Conservation (phyloP, 192 early-diverging fungal species). For the Gaertneriomyces semiglobifer region DNA sequence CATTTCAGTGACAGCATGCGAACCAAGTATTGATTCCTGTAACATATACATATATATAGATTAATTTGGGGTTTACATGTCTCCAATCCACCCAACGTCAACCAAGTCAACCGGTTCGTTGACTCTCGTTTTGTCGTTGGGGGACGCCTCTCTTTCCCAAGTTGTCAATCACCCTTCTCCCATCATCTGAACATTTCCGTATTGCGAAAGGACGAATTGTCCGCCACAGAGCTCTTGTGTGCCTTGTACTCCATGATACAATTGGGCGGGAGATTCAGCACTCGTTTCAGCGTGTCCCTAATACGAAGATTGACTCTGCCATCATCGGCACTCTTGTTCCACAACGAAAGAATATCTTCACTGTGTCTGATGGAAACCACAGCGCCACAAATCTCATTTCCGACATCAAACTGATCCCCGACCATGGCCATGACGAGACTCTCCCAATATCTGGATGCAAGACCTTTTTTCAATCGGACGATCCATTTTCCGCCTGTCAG, state of each 20-base stretch:
- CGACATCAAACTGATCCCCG: conserved; percentile 87
- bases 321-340: conserved; percentile 86
- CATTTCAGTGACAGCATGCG: too few species aligned
- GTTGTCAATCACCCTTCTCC: too few species aligned
- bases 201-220: conserved; percentile 83
- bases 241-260: conserved; percentile 95
- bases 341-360: conserved; percentile 93
- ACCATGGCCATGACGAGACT: conserved; percentile 80
- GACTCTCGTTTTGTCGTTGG: too few species aligned
- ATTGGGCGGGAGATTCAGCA: conserved; percentile 79
- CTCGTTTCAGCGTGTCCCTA: conserved; percentile 83
- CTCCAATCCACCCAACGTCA: too few species aligned
- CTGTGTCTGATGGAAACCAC: conserved; percentile 88
- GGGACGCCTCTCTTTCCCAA: too few species aligned
- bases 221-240: conserved; percentile 75
- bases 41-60: too few species aligned
- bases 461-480: conserved; percentile 81
- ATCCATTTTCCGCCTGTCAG: conserved; percentile 95
- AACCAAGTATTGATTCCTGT: too few species aligned
- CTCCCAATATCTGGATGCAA: conserved; percentile 91
- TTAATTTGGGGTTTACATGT: too few species aligned
- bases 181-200: conserved; percentile 51
- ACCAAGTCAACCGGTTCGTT: too few species aligned
- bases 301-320: conserved; percentile 75
- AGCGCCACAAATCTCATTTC: conserved; percentile 85